Conservation (phyloP, 768 basidiomycete genomes). For the Auricularia cornea region DNA sequence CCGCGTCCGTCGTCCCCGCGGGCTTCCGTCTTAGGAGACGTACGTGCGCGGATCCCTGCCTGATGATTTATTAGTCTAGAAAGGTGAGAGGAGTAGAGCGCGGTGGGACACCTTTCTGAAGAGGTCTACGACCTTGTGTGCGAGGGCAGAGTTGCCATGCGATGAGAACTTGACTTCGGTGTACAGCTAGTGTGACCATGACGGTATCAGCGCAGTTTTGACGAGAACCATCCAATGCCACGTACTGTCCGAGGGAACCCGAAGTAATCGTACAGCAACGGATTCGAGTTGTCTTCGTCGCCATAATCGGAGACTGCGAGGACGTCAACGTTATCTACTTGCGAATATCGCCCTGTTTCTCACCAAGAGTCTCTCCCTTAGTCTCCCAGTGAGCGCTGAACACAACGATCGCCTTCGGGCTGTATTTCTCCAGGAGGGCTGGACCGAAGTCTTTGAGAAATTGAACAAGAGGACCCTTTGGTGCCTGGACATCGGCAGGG, state of each 20-base stretch:
- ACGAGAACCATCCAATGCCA: background rate
- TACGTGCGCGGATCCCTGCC: constrained; percentile 48
- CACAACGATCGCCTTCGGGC: constrained; percentile 70
- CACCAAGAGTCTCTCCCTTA: constrained; percentile 45
- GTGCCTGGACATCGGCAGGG: constrained; percentile 29
- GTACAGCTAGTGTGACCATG: constrained; percentile 37
- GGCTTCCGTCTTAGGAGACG: constrained; percentile 39
- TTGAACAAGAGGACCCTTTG: constrained; percentile 42
- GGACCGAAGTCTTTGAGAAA: constrained; percentile 65
- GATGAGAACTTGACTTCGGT: constrained; percentile 55
- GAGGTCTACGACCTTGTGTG: constrained; percentile 51
- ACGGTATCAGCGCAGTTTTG: background rate
- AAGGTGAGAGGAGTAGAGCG: background rate
- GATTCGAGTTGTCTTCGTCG: constrained; percentile 44
- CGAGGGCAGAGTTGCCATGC: constrained; percentile 47
- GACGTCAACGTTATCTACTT: background rate
- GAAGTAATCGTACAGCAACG: constrained; percentile 67
- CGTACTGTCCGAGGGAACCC: constrained; percentile 41
- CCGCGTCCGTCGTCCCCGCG: constrained; percentile 63
- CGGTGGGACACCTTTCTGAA: constrained; percentile 40
- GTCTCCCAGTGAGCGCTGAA: constrained; percentile 85
- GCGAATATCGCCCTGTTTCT: constrained; percentile 9
- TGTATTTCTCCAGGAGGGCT: constrained; percentile 55
- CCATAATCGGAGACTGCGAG: constrained; percentile 65
- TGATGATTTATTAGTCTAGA: constrained; percentile 14